A percentile compares a stretch with the other conserved stretches of the same genome.
phyloP scores from a whole-genome alignment of 2,329 filamentous ascomycete genomes.

The Xylariaceae sp. region DNA sequence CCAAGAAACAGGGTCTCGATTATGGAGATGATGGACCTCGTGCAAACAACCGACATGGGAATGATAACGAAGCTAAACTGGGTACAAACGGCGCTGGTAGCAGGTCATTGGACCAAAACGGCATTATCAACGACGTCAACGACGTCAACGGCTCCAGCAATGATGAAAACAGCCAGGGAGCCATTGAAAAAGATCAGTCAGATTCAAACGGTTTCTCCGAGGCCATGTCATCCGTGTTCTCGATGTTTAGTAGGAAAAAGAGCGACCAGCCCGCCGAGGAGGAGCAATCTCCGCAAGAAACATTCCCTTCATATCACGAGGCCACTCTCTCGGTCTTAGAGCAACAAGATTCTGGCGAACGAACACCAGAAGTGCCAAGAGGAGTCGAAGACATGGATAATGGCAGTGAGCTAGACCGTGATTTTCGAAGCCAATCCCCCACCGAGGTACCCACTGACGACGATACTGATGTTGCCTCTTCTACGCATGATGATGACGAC shows the following conservation, averaged over 20 bases:
- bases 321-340: background rate
- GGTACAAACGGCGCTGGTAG: background rate
- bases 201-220: background rate
- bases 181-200: slow-evolving; percentile 1
- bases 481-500: slow-evolving; percentile 5
- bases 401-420: background rate
- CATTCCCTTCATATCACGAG: background rate
- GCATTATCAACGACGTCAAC: slow-evolving; percentile 1
- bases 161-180: background rate
- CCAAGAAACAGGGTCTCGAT: slow-evolving; percentile 26
- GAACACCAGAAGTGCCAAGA: no score
- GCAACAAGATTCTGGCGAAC: background rate
- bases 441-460: slow-evolving; percentile 7
- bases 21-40: slow-evolving; percentile 24
- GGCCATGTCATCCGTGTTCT: background rate
- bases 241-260: background rate
- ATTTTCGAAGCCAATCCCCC: slow-evolving; percentile 8
- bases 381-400: background rate
- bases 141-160: background rate
- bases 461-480: slow-evolving; percentile 7
- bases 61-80: background rate
- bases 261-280: background rate
- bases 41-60: background rate
- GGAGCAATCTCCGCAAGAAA: background rate
- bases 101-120: background rate